Conservation (phyloP, 257 asterid genomes). For the Forsythia viridissima region DNA sequence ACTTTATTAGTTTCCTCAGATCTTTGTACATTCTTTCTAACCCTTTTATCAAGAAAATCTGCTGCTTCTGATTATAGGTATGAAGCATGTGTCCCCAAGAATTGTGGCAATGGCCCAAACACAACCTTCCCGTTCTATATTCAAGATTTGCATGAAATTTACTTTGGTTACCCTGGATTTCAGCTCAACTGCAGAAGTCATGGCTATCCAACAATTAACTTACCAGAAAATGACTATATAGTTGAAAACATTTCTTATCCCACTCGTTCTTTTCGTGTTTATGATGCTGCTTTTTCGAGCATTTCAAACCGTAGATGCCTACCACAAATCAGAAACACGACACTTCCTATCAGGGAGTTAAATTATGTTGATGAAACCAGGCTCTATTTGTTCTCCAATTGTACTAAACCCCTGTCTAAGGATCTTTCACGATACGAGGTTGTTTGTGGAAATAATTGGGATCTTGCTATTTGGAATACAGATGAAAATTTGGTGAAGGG, state of each 20-base stretch:
- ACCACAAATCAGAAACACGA: conserved; percentile 36
- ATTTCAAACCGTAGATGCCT: conserved; percentile 15
- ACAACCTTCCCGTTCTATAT: conserved; percentile 62
- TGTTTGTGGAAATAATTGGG: conserved; percentile 18
- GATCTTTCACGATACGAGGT: conserved; percentile 21
- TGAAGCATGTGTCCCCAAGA: conserved; percentile 44
- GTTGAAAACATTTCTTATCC: conserved; percentile 40
- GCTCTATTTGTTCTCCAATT: conserved; percentile 45
- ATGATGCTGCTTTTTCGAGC: conserved; percentile 26
- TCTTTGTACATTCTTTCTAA: conserved; percentile 32
- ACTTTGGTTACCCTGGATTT: conserved; percentile 53
- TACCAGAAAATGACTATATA: conserved; percentile 34
- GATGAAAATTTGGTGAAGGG: conserved; percentile 20
- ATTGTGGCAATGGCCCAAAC: conserved; percentile 42
- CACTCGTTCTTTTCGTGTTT: conserved; percentile 23
- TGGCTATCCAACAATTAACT: conserved; percentile 35
- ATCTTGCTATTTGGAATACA: conserved; percentile 34
- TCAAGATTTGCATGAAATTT: conserved; percentile 30
- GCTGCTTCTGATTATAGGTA: conserved; percentile 38
- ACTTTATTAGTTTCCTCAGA: conserved; percentile 9
- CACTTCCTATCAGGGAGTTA: not conserved
- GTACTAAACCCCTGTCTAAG: conserved; percentile 18
- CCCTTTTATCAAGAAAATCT: conserved; percentile 33
- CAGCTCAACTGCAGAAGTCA: conserved; percentile 32
- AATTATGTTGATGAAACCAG: not conserved